These are phyloP conservation scores for Neurospora sp. DNA, from an alignment of 495 filamentous ascomycete genomes.

Conservation along the genomic window DNA sequence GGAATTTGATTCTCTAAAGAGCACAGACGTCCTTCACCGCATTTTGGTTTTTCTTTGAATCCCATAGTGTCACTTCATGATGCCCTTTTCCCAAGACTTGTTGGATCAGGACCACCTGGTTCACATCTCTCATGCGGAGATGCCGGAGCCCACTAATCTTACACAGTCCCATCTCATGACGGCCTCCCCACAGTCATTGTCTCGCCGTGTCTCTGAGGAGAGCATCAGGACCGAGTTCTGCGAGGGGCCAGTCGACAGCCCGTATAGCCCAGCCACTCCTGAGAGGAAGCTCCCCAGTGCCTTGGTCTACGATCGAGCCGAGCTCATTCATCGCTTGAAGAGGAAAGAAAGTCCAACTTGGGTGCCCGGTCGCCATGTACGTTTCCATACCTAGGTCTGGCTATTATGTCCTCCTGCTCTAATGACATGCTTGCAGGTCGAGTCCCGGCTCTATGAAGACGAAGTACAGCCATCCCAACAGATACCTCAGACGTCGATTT, in stretches of 20 bases:
- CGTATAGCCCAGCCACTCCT: slow-evolving; percentile 19
- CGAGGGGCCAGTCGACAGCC: slow-evolving; percentile 42
- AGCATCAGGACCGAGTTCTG: slow-evolving; percentile 48
- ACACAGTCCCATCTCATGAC: slow-evolving; percentile 9
- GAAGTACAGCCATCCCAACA: slow-evolving; percentile 19
- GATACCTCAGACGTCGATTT: slow-evolving; percentile 27
- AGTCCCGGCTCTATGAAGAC: slow-evolving; percentile 26
- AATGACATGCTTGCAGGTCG: slow-evolving; percentile 20
- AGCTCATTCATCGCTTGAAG: slow-evolving; percentile 81
- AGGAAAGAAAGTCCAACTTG: slow-evolving; percentile 67
- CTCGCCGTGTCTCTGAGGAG: slow-evolving; percentile 34
- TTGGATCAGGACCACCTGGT: slow-evolving; percentile 17
- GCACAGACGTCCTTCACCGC: background rate
- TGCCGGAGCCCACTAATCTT: slow-evolving; percentile 4
- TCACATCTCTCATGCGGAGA: background rate
- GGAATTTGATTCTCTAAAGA: background rate
- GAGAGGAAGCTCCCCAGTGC: slow-evolving; percentile 15
- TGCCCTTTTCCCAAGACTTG: slow-evolving; percentile 52
- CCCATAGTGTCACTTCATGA: slow-evolving; percentile 18
- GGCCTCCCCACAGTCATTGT: slow-evolving; percentile 7
- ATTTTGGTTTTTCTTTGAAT: background rate
- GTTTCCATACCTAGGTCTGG: slow-evolving; percentile 15
- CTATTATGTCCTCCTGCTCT: background rate
- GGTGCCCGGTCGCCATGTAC: slow-evolving; percentile 56
- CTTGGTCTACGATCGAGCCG: slow-evolving; percentile 48